Conservation (phyloP, 345 rosid species). For the Rhizophora apiculata region DNA sequence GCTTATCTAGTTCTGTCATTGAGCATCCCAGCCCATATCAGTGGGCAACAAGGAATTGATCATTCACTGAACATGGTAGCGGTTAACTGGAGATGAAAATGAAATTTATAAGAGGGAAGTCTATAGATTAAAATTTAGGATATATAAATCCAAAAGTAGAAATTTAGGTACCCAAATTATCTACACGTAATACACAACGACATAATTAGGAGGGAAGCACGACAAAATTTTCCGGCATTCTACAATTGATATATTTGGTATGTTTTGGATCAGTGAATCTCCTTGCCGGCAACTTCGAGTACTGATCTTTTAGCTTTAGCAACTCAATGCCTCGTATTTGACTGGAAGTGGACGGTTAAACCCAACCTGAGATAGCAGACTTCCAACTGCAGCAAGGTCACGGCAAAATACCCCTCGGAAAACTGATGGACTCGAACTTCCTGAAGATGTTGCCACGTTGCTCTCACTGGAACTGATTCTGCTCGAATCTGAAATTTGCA, state of each 20-base stretch:
- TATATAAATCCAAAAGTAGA: neutral
- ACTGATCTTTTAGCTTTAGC: constrained; percentile 33
- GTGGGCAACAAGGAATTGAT: neutral
- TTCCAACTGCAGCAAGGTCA: constrained; percentile 81
- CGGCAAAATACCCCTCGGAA: constrained; percentile 90
- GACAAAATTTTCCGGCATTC: constrained; percentile 58
- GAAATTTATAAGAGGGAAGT: neutral
- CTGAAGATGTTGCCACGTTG: constrained; percentile 22
- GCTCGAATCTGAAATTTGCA: constrained; percentile 21
- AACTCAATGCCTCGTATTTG: constrained; percentile 83
- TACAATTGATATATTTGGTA: constrained; percentile 28
- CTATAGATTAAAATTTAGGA: neutral
- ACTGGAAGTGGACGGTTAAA: constrained; percentile 73
- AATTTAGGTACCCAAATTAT: constrained; percentile 16
- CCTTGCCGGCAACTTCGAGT: constrained; percentile 36
- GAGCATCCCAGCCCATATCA: neutral
- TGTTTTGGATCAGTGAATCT: constrained; percentile 37
- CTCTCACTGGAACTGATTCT: constrained; percentile 22
- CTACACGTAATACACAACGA: constrained; percentile 34
- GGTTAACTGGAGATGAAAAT: neutral
- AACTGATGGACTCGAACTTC: constrained; percentile 33
- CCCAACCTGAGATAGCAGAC: constrained; percentile 66
- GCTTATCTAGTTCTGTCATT: constrained; percentile 6
- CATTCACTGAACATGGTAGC: neutral
- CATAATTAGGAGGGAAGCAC: constrained; percentile 5